A percentile compares a stretch with the other conserved stretches of the same genome.
These are phyloP conservation scores for Xanthoconium separans DNA, from an alignment of 1,284 basidiomycete species.

Conservation along the genomic window DNA sequence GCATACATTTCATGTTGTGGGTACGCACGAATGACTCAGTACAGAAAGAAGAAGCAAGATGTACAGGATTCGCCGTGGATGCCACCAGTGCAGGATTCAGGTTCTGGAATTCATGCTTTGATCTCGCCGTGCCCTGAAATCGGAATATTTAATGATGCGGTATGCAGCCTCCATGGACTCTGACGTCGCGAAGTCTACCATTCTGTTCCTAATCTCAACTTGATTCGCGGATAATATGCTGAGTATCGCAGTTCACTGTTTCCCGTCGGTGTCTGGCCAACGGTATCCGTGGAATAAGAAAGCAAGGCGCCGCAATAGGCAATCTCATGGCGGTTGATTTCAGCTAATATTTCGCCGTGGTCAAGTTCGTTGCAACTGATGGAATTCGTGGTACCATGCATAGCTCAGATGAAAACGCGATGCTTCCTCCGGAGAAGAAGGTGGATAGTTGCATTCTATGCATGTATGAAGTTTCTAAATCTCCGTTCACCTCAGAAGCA, in stretches of 20 bases:
- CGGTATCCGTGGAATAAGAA: conserved; percentile 8
- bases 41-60: not conserved
- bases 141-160: too few relatives aligned
- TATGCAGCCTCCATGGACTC: not conserved
- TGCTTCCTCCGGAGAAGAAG: not conserved
- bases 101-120: not conserved
- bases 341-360: too few relatives aligned
- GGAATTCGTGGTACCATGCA: not conserved
- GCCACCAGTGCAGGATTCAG: not conserved
- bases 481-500: not conserved
- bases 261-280: conserved; percentile 8
- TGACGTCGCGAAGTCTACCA: not conserved
- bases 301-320: not conserved
- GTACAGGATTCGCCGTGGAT: not conserved
- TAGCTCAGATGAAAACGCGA: not conserved
- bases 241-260: not conserved
- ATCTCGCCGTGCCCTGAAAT: not conserved
- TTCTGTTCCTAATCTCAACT: not conserved
- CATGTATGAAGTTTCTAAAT: not conserved
- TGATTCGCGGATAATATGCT: too few relatives aligned
- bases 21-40: not conserved
- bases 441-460: not conserved
- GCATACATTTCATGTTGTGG: not conserved
- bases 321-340: not conserved
- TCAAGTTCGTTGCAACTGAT: not conserved